phyloP scores from a whole-genome alignment of 2,329 filamentous ascomycete genomes.

The Aspergillus chevalieri region DNA sequence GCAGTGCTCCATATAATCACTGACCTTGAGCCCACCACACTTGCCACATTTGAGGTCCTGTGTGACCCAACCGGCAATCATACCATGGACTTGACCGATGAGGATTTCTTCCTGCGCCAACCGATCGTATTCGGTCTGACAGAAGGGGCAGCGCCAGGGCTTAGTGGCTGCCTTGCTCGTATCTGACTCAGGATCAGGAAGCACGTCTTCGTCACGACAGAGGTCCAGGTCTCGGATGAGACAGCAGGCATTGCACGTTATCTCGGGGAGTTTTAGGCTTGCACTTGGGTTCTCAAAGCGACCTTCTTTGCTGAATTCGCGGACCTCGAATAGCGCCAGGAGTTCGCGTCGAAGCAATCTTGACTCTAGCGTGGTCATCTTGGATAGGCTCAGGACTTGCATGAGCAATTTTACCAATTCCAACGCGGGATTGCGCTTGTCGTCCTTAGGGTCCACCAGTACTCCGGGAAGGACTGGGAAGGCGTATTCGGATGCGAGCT shows the following conservation, averaged over 20 bases:
- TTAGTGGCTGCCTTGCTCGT: constrained; percentile 30
- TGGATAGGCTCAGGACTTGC: constrained; percentile 86
- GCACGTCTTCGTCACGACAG: constrained; percentile 78
- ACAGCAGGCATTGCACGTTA: constrained; percentile 87
- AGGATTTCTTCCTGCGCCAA: constrained; percentile 77
- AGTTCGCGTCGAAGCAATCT: constrained; percentile 84
- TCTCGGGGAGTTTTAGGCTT: constrained; percentile 63
- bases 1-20: constrained; percentile 96
- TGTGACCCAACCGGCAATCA: constrained; percentile 72
- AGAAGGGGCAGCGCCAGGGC: constrained; percentile 71
- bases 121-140: constrained; percentile 68
- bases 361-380: constrained; percentile 82
- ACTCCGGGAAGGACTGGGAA: constrained; percentile 68
- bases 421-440: constrained; percentile 65
- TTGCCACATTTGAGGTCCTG: constrained; percentile 87
- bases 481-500: constrained; percentile 76
- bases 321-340: constrained; percentile 82
- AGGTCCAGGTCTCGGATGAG: constrained; percentile 83
- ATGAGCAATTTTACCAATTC: constrained; percentile 90
- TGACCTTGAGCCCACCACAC: constrained; percentile 60
- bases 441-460: constrained; percentile 48
- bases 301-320: constrained; percentile 86
- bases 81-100: constrained; percentile 67
- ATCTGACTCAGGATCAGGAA: constrained; percentile 47
- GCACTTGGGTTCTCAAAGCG: constrained; percentile 80